These are phyloP conservation scores for Starmerella stigmatis DNA, from an alignment of 805 yeast species.

Conservation along the genomic window DNA sequence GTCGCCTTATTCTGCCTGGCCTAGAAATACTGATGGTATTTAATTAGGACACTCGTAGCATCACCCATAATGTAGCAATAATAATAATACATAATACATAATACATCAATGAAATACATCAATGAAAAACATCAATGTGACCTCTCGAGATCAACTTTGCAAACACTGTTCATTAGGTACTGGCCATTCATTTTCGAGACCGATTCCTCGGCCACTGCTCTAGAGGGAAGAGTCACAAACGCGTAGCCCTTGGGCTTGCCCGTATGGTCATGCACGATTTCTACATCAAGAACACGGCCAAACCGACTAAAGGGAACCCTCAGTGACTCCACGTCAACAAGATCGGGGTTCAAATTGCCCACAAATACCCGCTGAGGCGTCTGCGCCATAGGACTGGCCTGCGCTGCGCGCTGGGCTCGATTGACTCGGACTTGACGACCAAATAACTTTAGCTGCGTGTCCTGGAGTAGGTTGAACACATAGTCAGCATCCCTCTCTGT, in stretches of 20 bases:
- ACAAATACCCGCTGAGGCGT: constrained; percentile 49
- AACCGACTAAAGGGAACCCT: constrained; percentile 52
- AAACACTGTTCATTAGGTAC: constrained; percentile 45
- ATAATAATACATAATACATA: neutral
- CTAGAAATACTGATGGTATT: neutral
- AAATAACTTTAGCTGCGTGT: constrained; percentile 42
- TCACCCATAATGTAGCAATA: too few species aligned
- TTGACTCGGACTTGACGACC: constrained; percentile 53
- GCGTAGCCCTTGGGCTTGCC: constrained; percentile 55
- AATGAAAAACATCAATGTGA: neutral
- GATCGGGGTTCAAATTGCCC: constrained; percentile 50
- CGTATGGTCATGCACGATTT: constrained; percentile 38
- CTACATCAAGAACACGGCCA: constrained; percentile 37
- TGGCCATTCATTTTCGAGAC: constrained; percentile 58
- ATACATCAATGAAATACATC: neutral
- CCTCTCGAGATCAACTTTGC: constrained; percentile 10
- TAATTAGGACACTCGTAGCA: neutral
- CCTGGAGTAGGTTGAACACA: constrained; percentile 49
- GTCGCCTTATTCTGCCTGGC: too few species aligned
- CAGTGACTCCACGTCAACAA: constrained; percentile 52
- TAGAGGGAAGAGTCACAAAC: constrained; percentile 52
- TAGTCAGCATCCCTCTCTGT: constrained; percentile 57
- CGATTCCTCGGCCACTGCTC: constrained; percentile 62
- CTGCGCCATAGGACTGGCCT: constrained; percentile 12
- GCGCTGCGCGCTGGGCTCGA: constrained; percentile 31